phyloP scores from a whole-genome alignment of 169 alveolate species.

The Plasmodium cynomolgi region DNA sequence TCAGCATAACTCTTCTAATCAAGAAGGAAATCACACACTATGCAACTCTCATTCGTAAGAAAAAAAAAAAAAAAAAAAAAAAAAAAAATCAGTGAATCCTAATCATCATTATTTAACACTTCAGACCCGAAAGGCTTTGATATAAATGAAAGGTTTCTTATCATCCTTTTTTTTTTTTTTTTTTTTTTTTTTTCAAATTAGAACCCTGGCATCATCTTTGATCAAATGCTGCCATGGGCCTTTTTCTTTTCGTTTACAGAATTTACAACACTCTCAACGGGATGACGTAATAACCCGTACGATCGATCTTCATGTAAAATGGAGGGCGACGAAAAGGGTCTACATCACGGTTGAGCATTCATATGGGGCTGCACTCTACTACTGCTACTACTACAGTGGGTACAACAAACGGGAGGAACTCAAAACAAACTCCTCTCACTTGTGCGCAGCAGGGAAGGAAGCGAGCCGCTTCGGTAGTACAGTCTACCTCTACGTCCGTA shows the following conservation, averaged over 20 bases:
- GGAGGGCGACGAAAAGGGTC: background rate
- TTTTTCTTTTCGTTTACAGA: background rate
- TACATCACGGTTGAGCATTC: background rate
- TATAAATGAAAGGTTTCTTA: constrained; percentile 13
- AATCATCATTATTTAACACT: background rate
- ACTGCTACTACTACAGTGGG: background rate
- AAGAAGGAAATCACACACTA: background rate
- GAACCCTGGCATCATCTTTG: background rate
- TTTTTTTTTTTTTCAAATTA: constrained; percentile 17
- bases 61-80: constrained; percentile 3
- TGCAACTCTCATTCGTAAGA: background rate
- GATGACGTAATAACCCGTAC: background rate
- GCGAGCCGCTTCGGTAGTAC: background rate
- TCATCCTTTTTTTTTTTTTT: constrained; percentile 27
- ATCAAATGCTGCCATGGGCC: background rate
- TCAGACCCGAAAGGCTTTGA: constrained; percentile 76
- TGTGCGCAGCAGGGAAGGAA: too few species aligned
- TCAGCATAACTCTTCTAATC: background rate
- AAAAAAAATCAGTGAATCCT: constrained; percentile 35
- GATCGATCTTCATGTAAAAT: background rate
- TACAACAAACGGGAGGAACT: background rate
- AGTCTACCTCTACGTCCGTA: background rate
- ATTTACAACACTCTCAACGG: background rate
- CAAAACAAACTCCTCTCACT: background rate
- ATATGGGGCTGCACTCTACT: background rate